Evolutionary conservation across 345 rosid genomes (phyloP).

Genomic region (Bretschneidera sinensis): DNA sequence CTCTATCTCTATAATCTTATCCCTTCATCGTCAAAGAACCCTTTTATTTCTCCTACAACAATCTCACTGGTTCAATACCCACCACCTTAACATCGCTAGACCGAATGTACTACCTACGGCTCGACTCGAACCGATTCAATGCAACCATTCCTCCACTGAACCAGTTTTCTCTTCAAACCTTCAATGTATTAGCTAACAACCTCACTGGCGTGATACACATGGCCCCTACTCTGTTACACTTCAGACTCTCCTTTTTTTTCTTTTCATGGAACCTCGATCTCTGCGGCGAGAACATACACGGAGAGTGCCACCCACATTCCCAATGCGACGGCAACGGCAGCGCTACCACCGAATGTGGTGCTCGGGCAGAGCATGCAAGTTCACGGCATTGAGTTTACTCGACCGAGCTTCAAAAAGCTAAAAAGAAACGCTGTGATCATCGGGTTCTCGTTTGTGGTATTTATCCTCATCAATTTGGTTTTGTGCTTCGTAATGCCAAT

Average conservation of each 20-base stretch:
- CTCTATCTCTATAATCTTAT: slow-evolving; percentile 34
- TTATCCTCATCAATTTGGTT: slow-evolving; percentile 45
- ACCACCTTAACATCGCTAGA: slow-evolving; percentile 28
- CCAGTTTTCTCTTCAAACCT: slow-evolving; percentile 48
- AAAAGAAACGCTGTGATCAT: slow-evolving; percentile 38
- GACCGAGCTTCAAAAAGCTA: slow-evolving; percentile 29
- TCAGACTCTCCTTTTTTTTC: slow-evolving; percentile 55
- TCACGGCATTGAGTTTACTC: slow-evolving; percentile 36
- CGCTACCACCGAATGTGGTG: slow-evolving; percentile 37
- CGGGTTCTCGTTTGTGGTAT: slow-evolving; percentile 48
- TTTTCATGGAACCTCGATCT: slow-evolving; percentile 58
- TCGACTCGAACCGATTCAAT: slow-evolving; percentile 45
- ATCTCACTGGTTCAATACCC: slow-evolving; percentile 43
- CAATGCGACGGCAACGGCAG: slow-evolving; percentile 20
- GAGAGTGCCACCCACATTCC: slow-evolving; percentile 54
- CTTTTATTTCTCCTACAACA: slow-evolving; percentile 53
- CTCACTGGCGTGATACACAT: slow-evolving; percentile 55
- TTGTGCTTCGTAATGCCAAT: slow-evolving; percentile 46
- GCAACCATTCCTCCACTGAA: slow-evolving; percentile 53
- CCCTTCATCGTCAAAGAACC: slow-evolving; percentile 43
- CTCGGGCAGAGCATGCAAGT: slow-evolving; percentile 48
- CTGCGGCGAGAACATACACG: slow-evolving; percentile 85
- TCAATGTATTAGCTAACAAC: slow-evolving; percentile 52
- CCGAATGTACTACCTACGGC: slow-evolving; percentile 42
- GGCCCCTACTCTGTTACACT: slow-evolving; percentile 40